Base-by-base conservation (phyloP, 495 filamentous ascomycete genomes). In the Hyaloscypha hepaticicola region DNA sequence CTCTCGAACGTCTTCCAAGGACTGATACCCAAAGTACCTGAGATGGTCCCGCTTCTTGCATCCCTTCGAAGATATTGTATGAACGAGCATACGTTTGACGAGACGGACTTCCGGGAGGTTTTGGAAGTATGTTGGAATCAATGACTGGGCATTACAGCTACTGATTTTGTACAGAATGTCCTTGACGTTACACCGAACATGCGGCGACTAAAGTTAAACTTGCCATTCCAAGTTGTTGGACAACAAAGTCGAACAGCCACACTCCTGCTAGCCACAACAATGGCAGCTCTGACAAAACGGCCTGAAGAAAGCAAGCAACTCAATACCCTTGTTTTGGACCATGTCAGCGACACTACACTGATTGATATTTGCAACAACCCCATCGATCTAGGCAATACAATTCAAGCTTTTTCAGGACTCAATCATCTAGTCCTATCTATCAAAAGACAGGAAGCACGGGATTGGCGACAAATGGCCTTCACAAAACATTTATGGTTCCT, bases 181-280 rank as follows among this genome's bases (percentile, higher is more conserved):
- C 29, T 73, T 38, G 24, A 34, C 22, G 28, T 4, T 5, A 62
- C 65, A 7, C 64, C 66, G n/a, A 64, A 66, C 27, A 52, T 69
- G 45, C 33, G 25, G 19, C 49, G 71, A 45, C 21, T 73, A 7
- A 71, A 67, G 50, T 27, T 73, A 14, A 66, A 66, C 31, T 66
- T 73, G 5, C 71, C 71, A 11, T 70, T 71, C 55, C 66, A 69
- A 50, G 59, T 71, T 25, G 66, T 69, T 24, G 69, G 69, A 28
- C 49, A 55, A 7, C 16, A 53, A n/a, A 65, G 64, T 25, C 25
- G 41, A 29, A 64, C 69, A 58, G 69, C 71, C 6, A 71, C 66
- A 6, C 26, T 67, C 8, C 33, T 73, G 6, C 45, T 71, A 7
- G 66, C 69, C 21, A 70, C 67, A 6, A 70, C 67, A 29, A 34